Evolutionary conservation across 306 rosid species (phyloP), one percentile per base, ranked within the genome.

Genomic region (Castanopsis chinensis): DNA sequence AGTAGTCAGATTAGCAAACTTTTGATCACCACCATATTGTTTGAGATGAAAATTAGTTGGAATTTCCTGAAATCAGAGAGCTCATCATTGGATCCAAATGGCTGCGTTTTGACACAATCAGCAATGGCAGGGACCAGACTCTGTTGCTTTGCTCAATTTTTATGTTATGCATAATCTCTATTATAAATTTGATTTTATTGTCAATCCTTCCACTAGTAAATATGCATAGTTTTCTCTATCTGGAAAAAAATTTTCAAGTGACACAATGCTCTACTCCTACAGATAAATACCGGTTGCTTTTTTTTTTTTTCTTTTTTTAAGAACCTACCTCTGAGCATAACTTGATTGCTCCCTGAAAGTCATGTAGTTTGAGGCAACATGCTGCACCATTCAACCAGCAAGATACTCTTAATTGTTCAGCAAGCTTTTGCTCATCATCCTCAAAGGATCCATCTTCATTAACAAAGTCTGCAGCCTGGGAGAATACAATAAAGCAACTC

Each of bases 361-460:
- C 91, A 71, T 76, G 65, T 76, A 92, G 86, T 84, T 92, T 90
- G 78, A 92, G 91, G 85, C 87, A 79, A 81, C 92, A 92, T 35
- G 94, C 91, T 64, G 91, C 94, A 80, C 90, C 85, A 49, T 92
- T 92, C 89, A 92, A 83, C 94, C 92, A 90, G 84, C 90, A 87
- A 2, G 92, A 84, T 37, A 92, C 75, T 79, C 87, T 87, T 57
- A 92, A 74, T 52, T 79, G 69, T 69, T 81, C 80, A 14, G 83
- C 91, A 70, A 80, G 76, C 83, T 87, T 85, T 75, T 84, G 79
- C 76, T 88, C 90, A 64, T 84, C 79, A 79, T 85, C 87, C 71
- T 82, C 85, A 20, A 83, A 85, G 19, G 86, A 79, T 68, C 82
- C 86, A 56, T 90, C 90, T 71, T 92, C 90, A 76, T 81, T 20